Percentiles rank a stretch among this genome's conserved stretches.
Conservation (phyloP, 768 basidiomycete genomes). For the Boletus coccyginus region DNA sequence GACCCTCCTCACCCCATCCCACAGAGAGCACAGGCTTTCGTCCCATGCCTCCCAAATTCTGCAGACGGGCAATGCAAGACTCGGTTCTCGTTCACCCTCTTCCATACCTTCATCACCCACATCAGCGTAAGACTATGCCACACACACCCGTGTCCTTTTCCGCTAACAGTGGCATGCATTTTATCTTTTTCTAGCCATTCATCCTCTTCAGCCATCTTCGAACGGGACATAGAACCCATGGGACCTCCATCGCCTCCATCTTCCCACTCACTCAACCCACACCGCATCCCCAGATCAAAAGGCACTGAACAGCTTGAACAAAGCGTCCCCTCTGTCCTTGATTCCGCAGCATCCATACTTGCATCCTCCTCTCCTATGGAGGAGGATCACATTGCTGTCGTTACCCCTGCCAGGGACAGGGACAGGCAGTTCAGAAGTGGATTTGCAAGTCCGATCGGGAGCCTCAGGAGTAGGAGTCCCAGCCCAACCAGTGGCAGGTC, state of each 20-base stretch:
- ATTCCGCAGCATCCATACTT: constrained; percentile 77
- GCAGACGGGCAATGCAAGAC: constrained; percentile 38
- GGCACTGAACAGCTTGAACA: constrained; percentile 73
- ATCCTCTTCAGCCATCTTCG: constrained; percentile 87
- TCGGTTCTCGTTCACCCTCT: constrained; percentile 65
- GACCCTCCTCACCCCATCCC: constrained; percentile 40
- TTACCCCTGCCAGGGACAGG: constrained; percentile 47
- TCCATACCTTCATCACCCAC: constrained; percentile 80
- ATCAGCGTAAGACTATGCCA: constrained; percentile 55
- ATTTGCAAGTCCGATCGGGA: constrained; percentile 62
- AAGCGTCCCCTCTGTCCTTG: constrained; percentile 81
- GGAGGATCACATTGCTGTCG: constrained; percentile 59
- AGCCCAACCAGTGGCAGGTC: constrained; percentile 49
- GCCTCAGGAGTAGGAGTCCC: constrained; percentile 62
- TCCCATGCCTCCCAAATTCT: constrained; percentile 49
- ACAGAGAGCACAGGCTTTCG: constrained; percentile 39
- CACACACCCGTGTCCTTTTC: not conserved
- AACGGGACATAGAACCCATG: constrained; percentile 80
- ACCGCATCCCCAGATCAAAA: constrained; percentile 70
- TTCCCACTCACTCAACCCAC: constrained; percentile 54
- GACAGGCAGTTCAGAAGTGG: constrained; percentile 44
- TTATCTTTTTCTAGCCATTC: constrained; percentile 43
- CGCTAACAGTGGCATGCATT: constrained; percentile 7
- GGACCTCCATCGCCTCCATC: constrained; percentile 36
- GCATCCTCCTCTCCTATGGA: constrained; percentile 44